Base-by-base conservation (phyloP, 2,329 filamentous ascomycete species). In the Endothia cerciana region DNA sequence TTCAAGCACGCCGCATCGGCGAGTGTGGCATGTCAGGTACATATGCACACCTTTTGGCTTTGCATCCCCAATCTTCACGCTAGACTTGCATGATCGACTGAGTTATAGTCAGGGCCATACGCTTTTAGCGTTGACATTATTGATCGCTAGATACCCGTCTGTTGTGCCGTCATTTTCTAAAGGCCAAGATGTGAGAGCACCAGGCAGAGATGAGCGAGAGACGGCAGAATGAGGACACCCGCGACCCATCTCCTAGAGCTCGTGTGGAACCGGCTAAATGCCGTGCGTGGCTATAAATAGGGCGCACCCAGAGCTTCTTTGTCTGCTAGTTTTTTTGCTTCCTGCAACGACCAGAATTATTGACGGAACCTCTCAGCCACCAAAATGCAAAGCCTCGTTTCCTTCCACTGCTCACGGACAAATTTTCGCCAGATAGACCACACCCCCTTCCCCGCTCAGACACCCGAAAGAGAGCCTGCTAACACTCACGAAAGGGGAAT, bases 11-110 rank as follows among this genome's bases (percentile, higher is more conserved):
- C 74, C 1, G 77, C 77, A 10, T 77, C 75, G 1, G 77, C 76
- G 0, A 81, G 83, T 66, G 85, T 84, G 0, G 84, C 84, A 0
- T 82, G 82, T 13, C 84, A 83, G 0, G 78, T 87, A 1, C 75
- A 86, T 41, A 79, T 84, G 43, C 84, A 81, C 17, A 71, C 87
- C 17, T 77, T 82, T 1, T n/a, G 85, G 84, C 2, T 87, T 87
- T 25, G 74, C 80, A 0, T 84, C 88, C 62, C 86, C 86, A 0
- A 79, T 88, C 1, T 86, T 87, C 6, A 84, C 83, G 0, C 79
- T 78, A 0, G 74, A 77, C 2, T 71, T 79, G 61, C 77, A 77
- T 51, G 65, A 58, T 1, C 68, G 66, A 11, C 69, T 79, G 10
- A 74, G 56, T 74, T 88, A 68, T 70, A 86, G 70, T 70, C 88